Conservation (phyloP, 106 monocot species). For the Xerophyta viscosa region DNA sequence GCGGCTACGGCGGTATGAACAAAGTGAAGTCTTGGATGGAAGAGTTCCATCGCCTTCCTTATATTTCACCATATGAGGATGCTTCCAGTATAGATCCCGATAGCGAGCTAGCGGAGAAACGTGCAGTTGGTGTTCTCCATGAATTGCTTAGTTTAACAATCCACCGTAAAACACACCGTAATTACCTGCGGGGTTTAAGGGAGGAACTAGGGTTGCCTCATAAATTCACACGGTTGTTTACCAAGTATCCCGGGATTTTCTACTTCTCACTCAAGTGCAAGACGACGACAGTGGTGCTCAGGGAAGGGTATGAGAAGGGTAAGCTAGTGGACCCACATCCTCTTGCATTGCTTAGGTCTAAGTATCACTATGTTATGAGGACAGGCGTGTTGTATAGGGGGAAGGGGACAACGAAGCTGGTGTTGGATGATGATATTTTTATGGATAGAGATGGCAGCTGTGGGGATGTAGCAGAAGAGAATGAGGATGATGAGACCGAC, state of each 20-base stretch:
- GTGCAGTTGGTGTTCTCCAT: conserved; percentile 72
- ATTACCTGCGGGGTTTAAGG: conserved; percentile 66
- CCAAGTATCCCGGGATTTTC: conserved; percentile 89
- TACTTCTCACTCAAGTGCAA: conserved; percentile 93
- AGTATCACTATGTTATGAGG: conserved; percentile 80
- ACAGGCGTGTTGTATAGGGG: conserved; percentile 72
- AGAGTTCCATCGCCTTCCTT: conserved; percentile 75
- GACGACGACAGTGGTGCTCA: conserved; percentile 82
- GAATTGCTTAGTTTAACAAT: conserved; percentile 80
- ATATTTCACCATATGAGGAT: conserved; percentile 89
- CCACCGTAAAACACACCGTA: conserved; percentile 87
- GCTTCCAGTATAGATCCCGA: conserved; percentile 62
- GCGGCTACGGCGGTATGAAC: conserved; percentile 60
- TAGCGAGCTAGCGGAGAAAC: conserved; percentile 91
- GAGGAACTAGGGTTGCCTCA: conserved; percentile 73
- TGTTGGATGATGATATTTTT: conserved; percentile 38
- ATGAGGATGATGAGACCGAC: conserved; percentile 10
- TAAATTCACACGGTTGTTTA: conserved; percentile 81
- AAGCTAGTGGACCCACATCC: conserved; percentile 78
- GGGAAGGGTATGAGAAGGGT: conserved; percentile 83
- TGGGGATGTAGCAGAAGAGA: conserved; percentile 4
- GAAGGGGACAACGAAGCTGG: conserved; percentile 46
- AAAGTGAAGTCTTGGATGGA: conserved; percentile 95
- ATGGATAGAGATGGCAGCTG: not conserved
- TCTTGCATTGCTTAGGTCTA: conserved; percentile 55